These are phyloP conservation scores for Suillus occidentalis DNA, from an alignment of 768 basidiomycete species.

Conservation along the genomic window DNA sequence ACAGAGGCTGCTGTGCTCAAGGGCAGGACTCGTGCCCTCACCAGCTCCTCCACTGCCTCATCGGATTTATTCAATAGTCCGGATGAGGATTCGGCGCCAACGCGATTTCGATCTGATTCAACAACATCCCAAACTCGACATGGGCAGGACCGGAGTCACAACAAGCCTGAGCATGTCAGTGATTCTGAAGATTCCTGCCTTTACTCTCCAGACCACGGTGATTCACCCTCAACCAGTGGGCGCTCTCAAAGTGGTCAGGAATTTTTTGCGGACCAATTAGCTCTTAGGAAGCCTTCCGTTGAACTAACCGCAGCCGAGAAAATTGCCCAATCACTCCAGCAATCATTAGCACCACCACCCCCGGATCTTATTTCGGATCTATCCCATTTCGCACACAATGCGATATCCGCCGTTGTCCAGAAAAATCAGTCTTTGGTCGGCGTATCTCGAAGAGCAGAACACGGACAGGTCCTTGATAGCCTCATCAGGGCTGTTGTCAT, in stretches of 20 bases:
- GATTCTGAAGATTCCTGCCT: slow-evolving; percentile 78
- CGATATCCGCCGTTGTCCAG: slow-evolving; percentile 60
- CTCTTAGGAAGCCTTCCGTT: slow-evolving; percentile 25
- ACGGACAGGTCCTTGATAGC: slow-evolving; percentile 59
- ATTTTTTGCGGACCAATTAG: slow-evolving; percentile 13
- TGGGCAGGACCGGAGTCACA: slow-evolving; percentile 29
- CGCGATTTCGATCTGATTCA: slow-evolving; percentile 37
- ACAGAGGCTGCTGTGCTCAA: slow-evolving; percentile 24
- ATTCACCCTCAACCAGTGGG: slow-evolving; percentile 31
- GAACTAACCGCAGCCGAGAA: slow-evolving; percentile 67
- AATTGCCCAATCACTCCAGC: slow-evolving; percentile 65
- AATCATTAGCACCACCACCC: slow-evolving; percentile 54
- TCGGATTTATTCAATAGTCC: slow-evolving; percentile 25
- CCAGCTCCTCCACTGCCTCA: slow-evolving; percentile 34
- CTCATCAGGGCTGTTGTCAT: slow-evolving; percentile 63
- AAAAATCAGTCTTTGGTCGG: slow-evolving; percentile 54
- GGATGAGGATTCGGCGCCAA: slow-evolving; percentile 23
- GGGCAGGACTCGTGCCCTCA: slow-evolving; percentile 34
- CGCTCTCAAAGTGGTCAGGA: slow-evolving; percentile 32
- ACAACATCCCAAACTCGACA: slow-evolving; percentile 29
- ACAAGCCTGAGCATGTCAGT: slow-evolving; percentile 49
- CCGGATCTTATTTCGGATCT: slow-evolving; percentile 63
- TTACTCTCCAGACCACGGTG: slow-evolving; percentile 34
- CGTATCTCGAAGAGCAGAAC: slow-evolving; percentile 48
- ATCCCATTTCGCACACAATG: slow-evolving; percentile 52